Evolutionary conservation across 2,329 filamentous ascomycete genomes (phyloP).

Genomic region (Botrytis squamosa): DNA sequence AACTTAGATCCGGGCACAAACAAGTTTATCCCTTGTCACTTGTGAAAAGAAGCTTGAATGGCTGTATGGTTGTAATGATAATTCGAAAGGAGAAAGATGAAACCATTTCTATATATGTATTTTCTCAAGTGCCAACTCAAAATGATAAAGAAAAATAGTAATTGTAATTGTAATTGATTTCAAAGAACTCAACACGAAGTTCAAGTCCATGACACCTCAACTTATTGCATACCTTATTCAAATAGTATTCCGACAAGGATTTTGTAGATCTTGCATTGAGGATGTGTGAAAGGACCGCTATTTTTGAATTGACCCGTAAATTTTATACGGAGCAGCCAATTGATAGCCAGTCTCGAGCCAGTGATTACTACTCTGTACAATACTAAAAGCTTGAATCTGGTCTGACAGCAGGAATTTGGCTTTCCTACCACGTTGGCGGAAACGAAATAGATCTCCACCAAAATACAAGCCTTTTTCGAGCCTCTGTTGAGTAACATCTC

Average conservation of each 20-base stretch:
- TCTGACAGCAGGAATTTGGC: background rate
- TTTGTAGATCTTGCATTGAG: background rate
- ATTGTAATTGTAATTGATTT: background rate
- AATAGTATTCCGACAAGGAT: background rate
- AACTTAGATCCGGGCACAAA: conserved; percentile 2
- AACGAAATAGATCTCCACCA: background rate
- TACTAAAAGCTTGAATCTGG: background rate
- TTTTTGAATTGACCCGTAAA: background rate
- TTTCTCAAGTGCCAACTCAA: background rate
- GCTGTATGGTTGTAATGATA: background rate
- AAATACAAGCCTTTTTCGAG: background rate
- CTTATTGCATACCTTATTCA: background rate
- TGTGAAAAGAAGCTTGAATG: background rate
- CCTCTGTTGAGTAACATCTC: background rate
- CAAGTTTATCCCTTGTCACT: background rate
- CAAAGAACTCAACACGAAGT: background rate
- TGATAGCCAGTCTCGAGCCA: background rate
- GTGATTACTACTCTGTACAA: background rate
- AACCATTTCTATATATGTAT: background rate
- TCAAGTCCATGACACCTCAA: background rate
- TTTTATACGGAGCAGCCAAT: background rate
- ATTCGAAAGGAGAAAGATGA: background rate
- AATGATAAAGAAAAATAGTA: background rate
- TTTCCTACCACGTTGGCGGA: background rate
- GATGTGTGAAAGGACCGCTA: background rate